These are phyloP conservation scores for Pythium dissimile DNA, from an alignment of 352 stramenopile species.

Conservation along the genomic window DNA sequence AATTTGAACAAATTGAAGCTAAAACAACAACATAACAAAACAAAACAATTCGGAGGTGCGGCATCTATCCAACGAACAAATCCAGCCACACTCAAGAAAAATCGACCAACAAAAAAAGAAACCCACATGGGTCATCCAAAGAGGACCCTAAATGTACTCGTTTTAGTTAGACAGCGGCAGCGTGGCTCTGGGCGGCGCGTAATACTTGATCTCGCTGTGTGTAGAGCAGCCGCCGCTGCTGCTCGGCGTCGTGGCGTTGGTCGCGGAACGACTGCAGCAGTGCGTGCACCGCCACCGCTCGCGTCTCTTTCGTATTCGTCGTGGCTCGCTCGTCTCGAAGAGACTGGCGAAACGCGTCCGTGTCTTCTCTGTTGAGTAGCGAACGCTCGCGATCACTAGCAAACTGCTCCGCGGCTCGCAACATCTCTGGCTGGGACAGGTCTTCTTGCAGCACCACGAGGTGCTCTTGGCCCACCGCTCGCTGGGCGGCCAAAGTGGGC, in stretches of 20 bases:
- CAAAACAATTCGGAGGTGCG: too few relatives aligned
- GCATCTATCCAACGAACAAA: too few relatives aligned
- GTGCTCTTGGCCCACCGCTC: too few relatives aligned
- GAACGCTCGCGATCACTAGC: background rate
- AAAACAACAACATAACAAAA: background rate
- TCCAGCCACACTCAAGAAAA: too few relatives aligned
- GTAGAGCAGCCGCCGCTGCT: slow-evolving; percentile 1
- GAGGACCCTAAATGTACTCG: slow-evolving; percentile 22
- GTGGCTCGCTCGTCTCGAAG: too few relatives aligned
- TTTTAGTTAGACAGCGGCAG: background rate
- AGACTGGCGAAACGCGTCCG: background rate
- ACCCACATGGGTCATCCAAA: too few relatives aligned
- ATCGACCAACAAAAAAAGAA: too few relatives aligned
- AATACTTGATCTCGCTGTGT: slow-evolving; percentile 11
- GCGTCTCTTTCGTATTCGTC: background rate
- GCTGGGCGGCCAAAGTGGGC: slow-evolving; percentile 15
- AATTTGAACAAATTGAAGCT: too few relatives aligned
- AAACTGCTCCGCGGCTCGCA: slow-evolving; percentile 9
- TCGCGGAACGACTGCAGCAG: slow-evolving; percentile 13
- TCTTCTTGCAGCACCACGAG: too few relatives aligned
- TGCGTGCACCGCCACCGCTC: background rate
- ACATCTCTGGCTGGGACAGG: background rate
- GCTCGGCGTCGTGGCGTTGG: slow-evolving; percentile 8
- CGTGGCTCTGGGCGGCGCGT: background rate
- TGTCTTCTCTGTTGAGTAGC: background rate